Conservation (phyloP, 129 eudicot genomes). For the Arctium lappa region DNA sequence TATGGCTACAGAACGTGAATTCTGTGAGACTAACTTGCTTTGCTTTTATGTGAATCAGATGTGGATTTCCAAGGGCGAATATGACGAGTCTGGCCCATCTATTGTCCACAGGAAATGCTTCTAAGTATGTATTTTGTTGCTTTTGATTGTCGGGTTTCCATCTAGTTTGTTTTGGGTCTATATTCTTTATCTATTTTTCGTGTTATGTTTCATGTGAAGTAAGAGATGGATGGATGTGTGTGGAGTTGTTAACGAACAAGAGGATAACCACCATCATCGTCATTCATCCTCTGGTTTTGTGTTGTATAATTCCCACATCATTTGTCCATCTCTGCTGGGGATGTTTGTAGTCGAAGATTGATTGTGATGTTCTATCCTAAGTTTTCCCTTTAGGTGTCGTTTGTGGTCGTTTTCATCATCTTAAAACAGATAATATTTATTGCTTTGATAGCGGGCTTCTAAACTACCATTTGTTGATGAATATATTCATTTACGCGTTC, state of each 20-base stretch:
- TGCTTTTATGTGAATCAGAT: slow-evolving; percentile 33
- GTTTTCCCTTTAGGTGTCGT: not conserved
- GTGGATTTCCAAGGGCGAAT: slow-evolving; percentile 73
- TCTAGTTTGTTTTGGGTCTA: slow-evolving; percentile 33
- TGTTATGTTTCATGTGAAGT: slow-evolving; percentile 33
- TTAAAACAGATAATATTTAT: not conserved
- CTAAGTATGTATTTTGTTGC: slow-evolving; percentile 30
- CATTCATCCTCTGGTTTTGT: not conserved
- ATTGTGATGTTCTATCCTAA: not conserved
- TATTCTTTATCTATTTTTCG: slow-evolving; percentile 16
- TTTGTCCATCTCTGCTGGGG: not conserved
- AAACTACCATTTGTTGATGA: slow-evolving; percentile 3
- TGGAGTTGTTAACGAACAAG: not conserved
- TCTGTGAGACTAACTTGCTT: not conserved
- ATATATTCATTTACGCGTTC: not conserved
- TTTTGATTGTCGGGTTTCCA: slow-evolving; percentile 19
- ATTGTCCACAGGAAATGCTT: slow-evolving; percentile 69
- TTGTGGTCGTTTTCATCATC: not conserved
- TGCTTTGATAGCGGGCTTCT: not conserved
- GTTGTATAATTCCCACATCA: not conserved
- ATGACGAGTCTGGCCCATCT: slow-evolving; percentile 66
- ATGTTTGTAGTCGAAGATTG: slow-evolving; percentile 3
- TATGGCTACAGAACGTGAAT: not conserved
- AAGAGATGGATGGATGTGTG: slow-evolving; percentile 12
- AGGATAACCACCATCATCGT: not conserved